Percentiles rank a stretch among this genome's conserved stretches.
These are phyloP conservation scores for Blepharisma stoltei DNA, from an alignment of 73 alveolate species.

Conservation along the genomic window DNA sequence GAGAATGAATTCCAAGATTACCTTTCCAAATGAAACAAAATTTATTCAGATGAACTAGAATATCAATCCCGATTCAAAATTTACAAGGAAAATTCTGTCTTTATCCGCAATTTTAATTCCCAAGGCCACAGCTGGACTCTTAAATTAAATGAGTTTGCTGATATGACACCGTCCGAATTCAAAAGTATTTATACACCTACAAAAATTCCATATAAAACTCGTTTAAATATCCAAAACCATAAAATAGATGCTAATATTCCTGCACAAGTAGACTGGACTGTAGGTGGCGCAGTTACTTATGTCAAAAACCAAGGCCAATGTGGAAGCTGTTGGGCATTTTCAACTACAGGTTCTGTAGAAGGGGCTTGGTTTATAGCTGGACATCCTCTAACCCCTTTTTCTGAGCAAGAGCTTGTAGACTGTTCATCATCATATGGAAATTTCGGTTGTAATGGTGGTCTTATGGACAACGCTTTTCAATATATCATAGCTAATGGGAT, in stretches of 20 bases:
- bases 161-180: constrained; percentile 33
- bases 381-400: constrained; percentile 26
- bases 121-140: neutral
- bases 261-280: no score
- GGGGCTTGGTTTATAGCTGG: constrained; percentile 14
- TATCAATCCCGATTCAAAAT: constrained; percentile 35
- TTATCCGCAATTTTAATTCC: neutral
- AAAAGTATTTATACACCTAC: neutral
- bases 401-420: constrained; percentile 69
- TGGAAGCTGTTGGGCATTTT: constrained; percentile 80
- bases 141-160: constrained; percentile 36
- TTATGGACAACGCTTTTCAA: constrained; percentile 42
- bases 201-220: no score
- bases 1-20: no score
- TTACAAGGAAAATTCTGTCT: constrained; percentile 34
- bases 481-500: constrained; percentile 36
- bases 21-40: constrained; percentile 13
- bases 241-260: no score
- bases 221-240: no score
- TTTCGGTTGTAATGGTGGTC: constrained; percentile 72
- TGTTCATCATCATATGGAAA: constrained; percentile 36
- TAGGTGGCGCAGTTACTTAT: constrained; percentile 36
- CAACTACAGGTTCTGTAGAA: constrained; percentile 62
- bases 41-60: constrained; percentile 49
- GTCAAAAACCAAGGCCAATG: constrained; percentile 61